Evolutionary conservation across 768 basidiomycete species (phyloP), one percentile per base, ranked within the genome.

Genomic region (Boletus fagicola): DNA sequence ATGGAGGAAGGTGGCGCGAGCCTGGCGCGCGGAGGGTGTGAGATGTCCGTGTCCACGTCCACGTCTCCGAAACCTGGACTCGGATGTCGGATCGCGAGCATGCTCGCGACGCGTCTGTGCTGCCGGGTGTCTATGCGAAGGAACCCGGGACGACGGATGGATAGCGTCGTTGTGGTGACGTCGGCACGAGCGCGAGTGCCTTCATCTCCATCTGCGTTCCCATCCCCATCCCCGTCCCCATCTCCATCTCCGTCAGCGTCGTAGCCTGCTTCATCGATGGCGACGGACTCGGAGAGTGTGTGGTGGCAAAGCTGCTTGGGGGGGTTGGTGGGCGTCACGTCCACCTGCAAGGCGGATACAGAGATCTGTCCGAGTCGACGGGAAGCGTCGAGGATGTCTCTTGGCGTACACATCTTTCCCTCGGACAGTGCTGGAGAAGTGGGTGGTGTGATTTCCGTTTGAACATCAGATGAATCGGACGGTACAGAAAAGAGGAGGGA

Each of bases 81-180:
- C 20, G 20, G 49, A 13, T 49, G 51, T n/a, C 59, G 53, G 7
- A 28, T 58, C 10, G 64, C 56, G n/a, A 68, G 69, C 49, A 64
- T 59, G 48, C 69, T 71, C 4, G 62, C 62, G 28, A 68, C 64
- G 6, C 67, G 66, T 42, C 58, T 57, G 49, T 60, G 67, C 9
- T 64, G 69, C n/a, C 49, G 62, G 15, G 69, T 71, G 45, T 69
- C 62, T 18, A 64, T 56, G 31, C 69, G 68, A n/a, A 51, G 39
- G 47, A 68, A 59, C 3, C 33, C 45, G 16, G 68, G 69, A 8
- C 60, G 62, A 8, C 49, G 58, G 31, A 43, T 1, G 1, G 24
- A 30, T 49, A 16, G 38, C 40, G 33, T 49, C 24, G 22, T 16
- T 24, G 54, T 5, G 38, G 30, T 22, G 5, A 31, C 28, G 26